These are phyloP conservation scores for Rutstroemia sp. DNA, from an alignment of 2,329 filamentous ascomycete species.

Conservation along the genomic window DNA sequence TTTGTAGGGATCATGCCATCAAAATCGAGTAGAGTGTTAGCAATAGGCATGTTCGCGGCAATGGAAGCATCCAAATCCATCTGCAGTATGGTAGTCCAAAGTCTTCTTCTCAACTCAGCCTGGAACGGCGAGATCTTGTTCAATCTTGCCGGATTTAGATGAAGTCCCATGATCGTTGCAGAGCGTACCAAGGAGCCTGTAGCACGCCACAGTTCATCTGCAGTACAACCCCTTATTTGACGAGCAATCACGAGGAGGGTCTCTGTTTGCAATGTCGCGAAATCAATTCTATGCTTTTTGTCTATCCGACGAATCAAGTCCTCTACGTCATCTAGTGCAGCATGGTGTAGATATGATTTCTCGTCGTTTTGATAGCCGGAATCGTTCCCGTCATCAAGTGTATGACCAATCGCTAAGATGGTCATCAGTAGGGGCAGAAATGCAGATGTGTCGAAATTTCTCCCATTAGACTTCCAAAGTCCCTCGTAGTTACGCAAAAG, in stretches of 20 bases:
- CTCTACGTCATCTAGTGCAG: constrained; percentile 7
- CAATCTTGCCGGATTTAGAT: constrained; percentile 45
- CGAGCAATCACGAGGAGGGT: constrained; percentile 9
- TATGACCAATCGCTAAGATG: constrained; percentile 10
- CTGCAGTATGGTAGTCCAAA: constrained; percentile 49
- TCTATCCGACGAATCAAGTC: constrained; percentile 10
- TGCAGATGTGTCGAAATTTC: constrained; percentile 1
- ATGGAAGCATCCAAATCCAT: constrained; percentile 43
- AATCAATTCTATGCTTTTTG: constrained; percentile 9
- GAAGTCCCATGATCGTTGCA: constrained; percentile 49
- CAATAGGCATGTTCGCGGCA: constrained; percentile 42
- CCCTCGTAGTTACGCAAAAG: constrained; percentile 36
- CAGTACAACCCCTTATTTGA: constrained; percentile 2
- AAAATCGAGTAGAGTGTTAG: constrained; percentile 39
- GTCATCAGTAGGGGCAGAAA: constrained; percentile 11
- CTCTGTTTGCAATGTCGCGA: constrained; percentile 11
- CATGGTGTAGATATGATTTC: constrained; percentile 10
- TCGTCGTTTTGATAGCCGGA: constrained; percentile 2
- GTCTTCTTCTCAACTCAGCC: constrained; percentile 44
- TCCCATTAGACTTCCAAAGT: constrained; percentile 31
- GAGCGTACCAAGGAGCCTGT: constrained; percentile 42
- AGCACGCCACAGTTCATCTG: constrained; percentile 11
- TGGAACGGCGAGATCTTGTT: constrained; percentile 39
- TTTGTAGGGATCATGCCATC: constrained; percentile 45
- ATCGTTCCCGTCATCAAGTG: constrained; percentile 1